A percentile compares a stretch with the other conserved stretches of the same genome.
Evolutionary conservation across 441 rosid genomes (phyloP).

Genomic region (Viola pubescens): DNA sequence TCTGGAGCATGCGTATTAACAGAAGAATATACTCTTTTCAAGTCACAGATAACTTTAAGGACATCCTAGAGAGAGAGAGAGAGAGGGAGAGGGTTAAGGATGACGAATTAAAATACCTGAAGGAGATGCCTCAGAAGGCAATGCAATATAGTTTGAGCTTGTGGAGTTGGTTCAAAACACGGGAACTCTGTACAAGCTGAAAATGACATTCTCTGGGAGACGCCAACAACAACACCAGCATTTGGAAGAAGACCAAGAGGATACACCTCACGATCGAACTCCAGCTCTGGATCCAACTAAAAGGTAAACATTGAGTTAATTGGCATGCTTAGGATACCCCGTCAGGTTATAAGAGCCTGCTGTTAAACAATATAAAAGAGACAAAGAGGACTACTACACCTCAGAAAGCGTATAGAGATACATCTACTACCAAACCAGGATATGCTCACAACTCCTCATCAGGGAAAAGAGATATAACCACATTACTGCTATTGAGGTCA

Average conservation of each 20-base stretch:
- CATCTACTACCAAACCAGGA: background rate
- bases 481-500: background rate
- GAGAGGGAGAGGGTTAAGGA: constrained; percentile 2
- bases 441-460: constrained; percentile 9
- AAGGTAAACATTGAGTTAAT: constrained; percentile 27
- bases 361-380: too few relatives aligned
- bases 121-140: constrained; percentile 94
- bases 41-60: background rate
- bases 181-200: constrained; percentile 94
- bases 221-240: constrained; percentile 94
- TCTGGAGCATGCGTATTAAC: too few relatives aligned
- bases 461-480: constrained; percentile 8
- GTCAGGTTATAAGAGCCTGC: background rate
- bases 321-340: constrained; percentile 8
- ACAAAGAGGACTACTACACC: too few relatives aligned
- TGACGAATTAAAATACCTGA: constrained; percentile 46
- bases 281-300: constrained; percentile 96
- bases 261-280: constrained; percentile 96
- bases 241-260: constrained; percentile 98
- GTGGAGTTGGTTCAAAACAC: constrained; percentile 96
- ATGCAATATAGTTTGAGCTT: constrained; percentile 95
- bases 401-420: background rate
- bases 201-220: constrained; percentile 94
- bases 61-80: background rate
- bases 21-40: background rate